These are phyloP conservation scores for Pseudogymnoascus sp. DNA, from an alignment of 2,329 filamentous ascomycete genomes.

Conservation along the genomic window DNA sequence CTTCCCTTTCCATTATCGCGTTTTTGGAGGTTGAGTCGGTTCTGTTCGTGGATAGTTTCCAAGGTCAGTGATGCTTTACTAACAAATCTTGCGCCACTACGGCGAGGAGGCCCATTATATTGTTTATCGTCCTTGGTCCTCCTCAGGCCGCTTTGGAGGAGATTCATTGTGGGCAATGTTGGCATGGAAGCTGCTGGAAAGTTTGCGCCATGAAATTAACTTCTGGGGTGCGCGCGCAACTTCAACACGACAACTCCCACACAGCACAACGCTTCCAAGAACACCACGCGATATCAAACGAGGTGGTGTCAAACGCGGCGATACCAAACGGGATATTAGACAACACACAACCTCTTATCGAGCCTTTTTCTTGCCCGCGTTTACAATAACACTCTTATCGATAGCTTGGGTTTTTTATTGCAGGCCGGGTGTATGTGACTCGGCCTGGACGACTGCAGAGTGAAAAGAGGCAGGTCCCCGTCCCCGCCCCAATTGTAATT, in stretches of 20 bases:
- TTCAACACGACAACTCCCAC: not conserved
- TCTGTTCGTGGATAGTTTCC: conserved; percentile 54
- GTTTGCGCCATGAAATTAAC: not conserved
- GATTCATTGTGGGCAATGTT: conserved; percentile 16
- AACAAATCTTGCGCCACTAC: conserved; percentile 32
- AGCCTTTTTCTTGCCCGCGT: not conserved
- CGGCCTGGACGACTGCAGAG: conserved; percentile 1
- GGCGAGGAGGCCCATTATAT: conserved; percentile 26
- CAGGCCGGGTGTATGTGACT: not conserved
- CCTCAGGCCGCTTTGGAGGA: conserved; percentile 24
- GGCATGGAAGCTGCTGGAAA: conserved; percentile 1
- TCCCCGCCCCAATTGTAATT: conserved; percentile 2
- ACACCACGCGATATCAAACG: not conserved
- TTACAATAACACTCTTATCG: not conserved
- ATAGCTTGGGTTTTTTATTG: not conserved
- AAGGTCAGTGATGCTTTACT: conserved; percentile 56
- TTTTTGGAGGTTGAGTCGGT: conserved; percentile 41
- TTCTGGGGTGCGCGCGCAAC: not conserved
- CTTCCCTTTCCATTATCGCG: conserved; percentile 34
- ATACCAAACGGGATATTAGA: not conserved
- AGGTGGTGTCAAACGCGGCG: not conserved
- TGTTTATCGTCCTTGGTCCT: conserved; percentile 21
- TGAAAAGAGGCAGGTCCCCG: not conserved
- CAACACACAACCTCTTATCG: not conserved
- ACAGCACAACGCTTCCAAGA: not conserved